Base-by-base conservation (phyloP, 176 grass and related monocot species). In the Hyparrhenia diplandra region DNA sequence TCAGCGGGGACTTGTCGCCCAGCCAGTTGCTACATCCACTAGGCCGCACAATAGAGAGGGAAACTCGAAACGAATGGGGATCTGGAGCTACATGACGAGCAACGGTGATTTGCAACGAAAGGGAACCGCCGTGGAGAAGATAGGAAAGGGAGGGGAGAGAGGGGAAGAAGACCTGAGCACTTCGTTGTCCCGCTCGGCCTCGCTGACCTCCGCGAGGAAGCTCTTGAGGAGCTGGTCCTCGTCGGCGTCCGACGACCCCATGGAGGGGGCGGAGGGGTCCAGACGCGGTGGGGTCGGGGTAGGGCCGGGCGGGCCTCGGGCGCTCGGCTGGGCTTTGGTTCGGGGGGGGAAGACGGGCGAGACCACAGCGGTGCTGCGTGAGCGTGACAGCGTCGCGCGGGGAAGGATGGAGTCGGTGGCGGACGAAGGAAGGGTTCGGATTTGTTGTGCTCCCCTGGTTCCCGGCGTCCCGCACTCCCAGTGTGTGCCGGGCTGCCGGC, bases 151-250 rank as follows among this genome's bases (percentile, higher is more conserved):
- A 18, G 20, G 32, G n/a, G 8, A 69, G 6, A 35, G 6, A 32
- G 21, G 13, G 31, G n/a, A n/a, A 13, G 9, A 2, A 14, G 9
- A 96, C 97, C 93, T 93, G 73, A 25, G 18, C 57, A 95, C 97
- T 83, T 99, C 93, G 89, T 93, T 96, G 64, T 95, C 93, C 68
- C 97, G 89, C 88, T 99, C 97, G 32, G 69, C 93, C 78, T 93
- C 89, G 93, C 93, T 87, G 77, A 99, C 97, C 89, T 99, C 93
- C 21, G 93, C 88, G 39, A 95, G 81, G 89, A 99, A 99, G 80
- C 87, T 95, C 89, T 93, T 99, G 27, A 98, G 72, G 64, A 99
- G 92, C 75, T 85, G 79, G 72, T 95, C 95, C 13, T 90, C 90
- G 28, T 95, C 90, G 45, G 30, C 90, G 73, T 90, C 93, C 28